These are phyloP conservation scores for Theobroma cacao DNA, from an alignment of 345 rosid species.

Conservation along the genomic window DNA sequence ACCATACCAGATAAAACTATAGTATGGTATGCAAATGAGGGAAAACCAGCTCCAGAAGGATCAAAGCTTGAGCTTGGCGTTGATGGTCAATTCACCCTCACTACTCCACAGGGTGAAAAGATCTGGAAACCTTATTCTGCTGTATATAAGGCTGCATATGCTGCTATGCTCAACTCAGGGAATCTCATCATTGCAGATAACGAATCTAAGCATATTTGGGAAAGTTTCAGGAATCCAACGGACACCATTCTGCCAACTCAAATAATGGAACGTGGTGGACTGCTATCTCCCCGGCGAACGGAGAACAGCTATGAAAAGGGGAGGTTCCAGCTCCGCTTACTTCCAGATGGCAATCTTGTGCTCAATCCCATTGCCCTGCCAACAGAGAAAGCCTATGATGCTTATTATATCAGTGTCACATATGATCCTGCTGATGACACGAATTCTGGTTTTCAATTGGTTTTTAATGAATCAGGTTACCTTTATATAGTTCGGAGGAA, in stretches of 20 bases:
- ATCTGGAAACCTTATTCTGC: neutral
- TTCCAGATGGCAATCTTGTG: conserved; percentile 14
- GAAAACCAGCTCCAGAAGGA: neutral
- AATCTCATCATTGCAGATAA: conserved; percentile 32
- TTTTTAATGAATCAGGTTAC: conserved; percentile 23
- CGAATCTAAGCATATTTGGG: conserved; percentile 19
- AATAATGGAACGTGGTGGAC: conserved; percentile 14
- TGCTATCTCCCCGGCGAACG: conserved; percentile 14
- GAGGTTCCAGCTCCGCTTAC: conserved; percentile 25
- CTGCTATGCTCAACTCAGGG: conserved; percentile 15
- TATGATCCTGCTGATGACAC: neutral
- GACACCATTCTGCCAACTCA: conserved; percentile 41
- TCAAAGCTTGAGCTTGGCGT: neutral
- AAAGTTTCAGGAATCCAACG: conserved; percentile 36
- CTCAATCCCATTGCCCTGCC: conserved; percentile 25
- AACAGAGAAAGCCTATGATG: neutral
- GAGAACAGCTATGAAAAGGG: conserved; percentile 23
- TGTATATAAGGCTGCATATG: neutral
- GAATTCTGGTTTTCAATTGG: conserved; percentile 6
- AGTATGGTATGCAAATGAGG: neutral
- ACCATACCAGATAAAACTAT: neutral
- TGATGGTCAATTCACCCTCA: neutral
- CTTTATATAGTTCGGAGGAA: neutral
- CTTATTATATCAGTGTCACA: conserved; percentile 21
- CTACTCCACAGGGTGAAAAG: neutral